These are phyloP conservation scores for Colletotrichum tropicale DNA, from an alignment of 2,329 filamentous ascomycete species.

Conservation along the genomic window DNA sequence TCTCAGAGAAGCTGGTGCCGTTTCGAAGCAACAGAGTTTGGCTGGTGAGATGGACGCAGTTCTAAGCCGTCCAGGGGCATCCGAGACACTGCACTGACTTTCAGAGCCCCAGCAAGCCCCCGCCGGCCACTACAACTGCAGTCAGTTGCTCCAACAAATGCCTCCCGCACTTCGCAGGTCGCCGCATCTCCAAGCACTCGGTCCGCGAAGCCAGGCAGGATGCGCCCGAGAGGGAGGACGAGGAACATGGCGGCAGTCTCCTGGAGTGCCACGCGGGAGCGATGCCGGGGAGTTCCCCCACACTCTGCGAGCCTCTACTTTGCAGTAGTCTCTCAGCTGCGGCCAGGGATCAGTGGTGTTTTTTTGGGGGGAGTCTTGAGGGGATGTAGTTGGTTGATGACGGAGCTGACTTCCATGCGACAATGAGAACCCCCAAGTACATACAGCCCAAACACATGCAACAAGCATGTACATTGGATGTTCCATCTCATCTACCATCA, in stretches of 20 bases:
- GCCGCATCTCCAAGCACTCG: background rate
- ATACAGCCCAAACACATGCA: background rate
- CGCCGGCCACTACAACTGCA: background rate
- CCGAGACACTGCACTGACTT: background rate
- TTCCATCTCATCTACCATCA: background rate
- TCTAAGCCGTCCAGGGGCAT: background rate
- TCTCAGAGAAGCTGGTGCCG: background rate
- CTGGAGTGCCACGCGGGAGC: slow-evolving; percentile 8
- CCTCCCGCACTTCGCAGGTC: background rate
- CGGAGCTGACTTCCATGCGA: background rate
- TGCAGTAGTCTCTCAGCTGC: background rate
- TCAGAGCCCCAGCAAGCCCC: background rate
- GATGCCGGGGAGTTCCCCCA: slow-evolving; percentile 17
- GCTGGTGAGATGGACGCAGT: background rate
- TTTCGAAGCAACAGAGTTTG: background rate
- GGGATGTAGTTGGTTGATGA: background rate
- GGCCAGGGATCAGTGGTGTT: background rate
- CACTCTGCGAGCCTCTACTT: background rate
- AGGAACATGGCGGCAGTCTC: background rate
- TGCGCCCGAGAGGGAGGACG: background rate
- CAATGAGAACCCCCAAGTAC: background rate
- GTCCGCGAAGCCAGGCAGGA: background rate
- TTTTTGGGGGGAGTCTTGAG: background rate
- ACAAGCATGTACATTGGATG: background rate
- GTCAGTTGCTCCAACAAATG: background rate